Evolutionary conservation across 176 grass and related monocot species (phyloP), one percentile per base, ranked within the genome.

Genomic region (Puccinellia tenuiflora): DNA sequence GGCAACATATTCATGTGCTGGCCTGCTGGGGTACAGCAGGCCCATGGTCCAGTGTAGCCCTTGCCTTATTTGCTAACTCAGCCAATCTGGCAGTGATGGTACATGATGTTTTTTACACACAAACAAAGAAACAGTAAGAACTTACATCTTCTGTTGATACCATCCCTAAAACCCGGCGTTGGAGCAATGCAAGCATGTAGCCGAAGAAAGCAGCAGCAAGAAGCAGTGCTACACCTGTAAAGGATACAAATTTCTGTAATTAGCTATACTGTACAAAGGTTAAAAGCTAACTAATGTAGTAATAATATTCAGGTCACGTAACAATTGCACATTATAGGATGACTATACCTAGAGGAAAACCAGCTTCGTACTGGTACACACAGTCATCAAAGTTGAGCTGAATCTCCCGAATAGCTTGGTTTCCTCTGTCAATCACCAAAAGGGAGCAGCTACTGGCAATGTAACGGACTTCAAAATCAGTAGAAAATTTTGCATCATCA

Each of bases 401-500:
- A 26, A 98, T 95, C 87, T 98, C 96, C 28, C 96, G 82, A 80
- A 98, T 93, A 15, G 90, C 92, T 80, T 95, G 85, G 73, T 96
- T 98, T 90, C 91, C 96, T 83, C 92, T 85, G 82, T 98, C 96
- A 80, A 98, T 90, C 74, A 98, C 90, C 80, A 98, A 76, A 88
- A 98, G 93, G 62, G 96, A 98, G 68, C 96, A 98, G 77, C 93
- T 98, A 88, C 92, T 87, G 83, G 85, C 86, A 81, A 95, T 85
- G 73, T 98, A 98, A 66, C 92, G 91, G 31, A 98, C 87, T 86
- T 98, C 93, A 90, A 98, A 92, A 90, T 98, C 96, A 71, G 89
- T 95, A 65, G 96, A 98, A 64, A 98, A 92, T 88, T 98, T 98
- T 52, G 92, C 96, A 35, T 95, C 91, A 20, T 92, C 91, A 43